A percentile compares a stretch with the other conserved stretches of the same genome.
phyloP scores from a whole-genome alignment of 345 rosid genomes.

The Sisymbrium altissimum region DNA sequence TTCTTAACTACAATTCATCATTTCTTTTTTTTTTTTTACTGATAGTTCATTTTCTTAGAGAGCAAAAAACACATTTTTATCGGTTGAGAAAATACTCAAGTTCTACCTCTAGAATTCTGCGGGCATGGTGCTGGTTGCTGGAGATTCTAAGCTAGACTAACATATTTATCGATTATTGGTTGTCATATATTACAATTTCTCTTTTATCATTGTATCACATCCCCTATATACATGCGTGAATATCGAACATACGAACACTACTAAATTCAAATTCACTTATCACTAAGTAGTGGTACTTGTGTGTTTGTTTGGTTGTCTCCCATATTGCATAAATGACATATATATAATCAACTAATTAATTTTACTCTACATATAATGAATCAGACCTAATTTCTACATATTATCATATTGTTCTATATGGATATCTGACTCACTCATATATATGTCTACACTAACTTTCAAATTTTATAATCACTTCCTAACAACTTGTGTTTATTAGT shows the following conservation, averaged over 20 bases:
- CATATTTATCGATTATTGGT: neutral
- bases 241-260: neutral
- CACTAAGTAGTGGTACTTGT: slow-evolving; percentile 20
- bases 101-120: neutral
- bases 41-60: neutral
- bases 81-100: neutral
- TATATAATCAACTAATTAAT: neutral
- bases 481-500: slow-evolving; percentile 16
- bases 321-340: slow-evolving; percentile 18
- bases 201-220: neutral
- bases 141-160: neutral
- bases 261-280: slow-evolving; percentile 18
- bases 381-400: slow-evolving; percentile 30
- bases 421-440: slow-evolving; percentile 36
- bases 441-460: slow-evolving; percentile 16
- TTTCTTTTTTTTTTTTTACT: neutral
- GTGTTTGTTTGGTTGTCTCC: slow-evolving; percentile 31
- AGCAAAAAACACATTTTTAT: neutral
- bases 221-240: neutral
- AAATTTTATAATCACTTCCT: neutral
- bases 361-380: neutral
- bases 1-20: neutral
- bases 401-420: slow-evolving; percentile 31
- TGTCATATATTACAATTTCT: too few relatives aligned
- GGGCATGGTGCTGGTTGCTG: neutral